These are phyloP conservation scores for Coniochaeta hoffmannii DNA, from an alignment of 2,329 filamentous ascomycete genomes.

Conservation along the genomic window DNA sequence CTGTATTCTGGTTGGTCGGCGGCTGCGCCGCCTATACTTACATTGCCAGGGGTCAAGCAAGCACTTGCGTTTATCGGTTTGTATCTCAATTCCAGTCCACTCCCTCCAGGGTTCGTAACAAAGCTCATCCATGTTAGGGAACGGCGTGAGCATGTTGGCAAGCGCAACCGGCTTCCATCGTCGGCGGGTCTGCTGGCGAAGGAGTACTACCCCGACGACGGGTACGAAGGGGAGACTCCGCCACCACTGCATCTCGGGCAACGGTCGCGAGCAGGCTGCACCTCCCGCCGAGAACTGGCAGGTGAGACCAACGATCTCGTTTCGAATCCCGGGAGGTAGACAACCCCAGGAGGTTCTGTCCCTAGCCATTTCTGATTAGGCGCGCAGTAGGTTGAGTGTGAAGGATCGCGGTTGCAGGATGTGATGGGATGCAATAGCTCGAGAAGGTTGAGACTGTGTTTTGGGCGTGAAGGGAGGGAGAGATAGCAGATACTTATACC, in stretches of 20 bases:
- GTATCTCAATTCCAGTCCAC: slow-evolving; percentile 11
- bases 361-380: background rate
- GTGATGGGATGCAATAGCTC: background rate
- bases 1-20: background rate
- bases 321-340: slow-evolving; percentile 1
- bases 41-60: slow-evolving; percentile 3
- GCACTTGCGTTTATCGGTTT: slow-evolving; percentile 7
- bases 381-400: background rate
- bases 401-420: background rate
- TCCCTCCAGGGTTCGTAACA: slow-evolving; percentile 23
- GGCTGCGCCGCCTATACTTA: background rate
- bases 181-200: slow-evolving; percentile 21
- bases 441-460: background rate
- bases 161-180: slow-evolving; percentile 19
- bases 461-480: background rate
- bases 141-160: slow-evolving; percentile 19
- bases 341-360: background rate
- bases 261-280: slow-evolving; percentile 15
- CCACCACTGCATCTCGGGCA: slow-evolving; percentile 19
- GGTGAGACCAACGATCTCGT: slow-evolving; percentile 2
- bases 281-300: slow-evolving; percentile 1
- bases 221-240: slow-evolving; percentile 16
- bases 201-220: slow-evolving; percentile 19
- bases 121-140: slow-evolving; percentile 20
- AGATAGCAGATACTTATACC: background rate